Base-by-base conservation (phyloP, 257 asterid species). In the Dorcoceras hygrometricum region DNA sequence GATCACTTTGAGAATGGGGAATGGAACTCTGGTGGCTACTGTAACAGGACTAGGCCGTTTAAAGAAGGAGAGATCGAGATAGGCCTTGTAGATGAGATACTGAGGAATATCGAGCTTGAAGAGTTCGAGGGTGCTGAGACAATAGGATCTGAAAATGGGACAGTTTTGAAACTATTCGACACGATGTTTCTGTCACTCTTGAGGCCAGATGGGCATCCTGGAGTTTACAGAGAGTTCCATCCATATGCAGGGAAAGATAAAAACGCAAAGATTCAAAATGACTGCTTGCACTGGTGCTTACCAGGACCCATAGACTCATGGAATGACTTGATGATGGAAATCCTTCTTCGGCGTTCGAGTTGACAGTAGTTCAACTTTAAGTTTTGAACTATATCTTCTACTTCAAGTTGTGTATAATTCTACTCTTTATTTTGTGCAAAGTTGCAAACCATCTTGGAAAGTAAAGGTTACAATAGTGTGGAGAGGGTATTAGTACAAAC, bases 261-360 rank as follows among this genome's bases (percentile, higher is more conserved):
- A 73, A 29, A 81, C 59, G 84, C 70, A 11, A 68, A 78, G 68
- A 69, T 87, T 29, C 97, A 90, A 71, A 90, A 90, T 77, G 99
- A 94, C 64, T 94, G 99, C 74, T 63, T 94, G 53, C 99, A 94
- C 23, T 90, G 99, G 99, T 94, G 99, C 64, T 78, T 94, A 77
- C 99, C 99, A 0, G 97, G 99, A 6, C 97, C 99, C 0, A 88
- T 94, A 62, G 99, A 94, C 43, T 82, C 92, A 53, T 94, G 99
- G 99, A 90, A 88, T 79, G 97, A 90, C 58, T 61, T 94, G 77
- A 76, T 94, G 75, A 70, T 82, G 86, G 82, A 82, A 78, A 79
- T 90, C 88, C 70, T 90, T 67, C 59, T 73, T 27, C 68, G 19
- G 22, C 24, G 64, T 55, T 65, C 39, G 39, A 43, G 23, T 34